A percentile compares a stretch with the other conserved stretches of the same genome.
Conservation (phyloP, 441 rosid species). For the Erodium texanum region DNA sequence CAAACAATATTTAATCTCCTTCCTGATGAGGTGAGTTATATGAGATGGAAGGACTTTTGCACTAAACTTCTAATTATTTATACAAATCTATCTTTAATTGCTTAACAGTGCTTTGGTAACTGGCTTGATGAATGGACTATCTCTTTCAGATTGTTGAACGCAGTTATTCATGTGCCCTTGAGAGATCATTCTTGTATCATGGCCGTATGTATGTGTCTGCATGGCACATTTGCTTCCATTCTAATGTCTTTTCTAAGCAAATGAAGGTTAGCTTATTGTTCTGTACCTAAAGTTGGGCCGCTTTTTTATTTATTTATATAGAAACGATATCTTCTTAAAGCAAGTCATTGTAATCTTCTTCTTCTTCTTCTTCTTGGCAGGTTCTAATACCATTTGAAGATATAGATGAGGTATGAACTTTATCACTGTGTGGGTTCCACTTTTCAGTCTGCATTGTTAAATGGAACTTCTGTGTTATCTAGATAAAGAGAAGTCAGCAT, state of each 20-base stretch:
- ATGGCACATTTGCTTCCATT: slow-evolving; percentile 98
- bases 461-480: slow-evolving; percentile 19
- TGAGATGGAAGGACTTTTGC: slow-evolving; percentile 14
- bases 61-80: not conserved
- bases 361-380: slow-evolving; percentile 27
- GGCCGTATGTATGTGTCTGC: slow-evolving; percentile 97
- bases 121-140: slow-evolving; percentile 2
- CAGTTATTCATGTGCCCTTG: slow-evolving; percentile 93
- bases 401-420: slow-evolving; percentile 69
- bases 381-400: slow-evolving; percentile 88
- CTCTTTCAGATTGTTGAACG: slow-evolving; percentile 69
- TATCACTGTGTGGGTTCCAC: not conserved
- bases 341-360: not conserved
- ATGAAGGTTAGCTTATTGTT: slow-evolving; percentile 60
- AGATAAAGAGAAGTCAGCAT: slow-evolving; percentile 96
- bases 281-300: slow-evolving; percentile 1
- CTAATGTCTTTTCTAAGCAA: slow-evolving; percentile 96
- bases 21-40: slow-evolving; percentile 68
- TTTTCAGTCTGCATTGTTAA: not conserved
- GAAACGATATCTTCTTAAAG: slow-evolving; percentile 8
- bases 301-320: slow-evolving; percentile 5
- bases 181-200: slow-evolving; percentile 95
- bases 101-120: not conserved
- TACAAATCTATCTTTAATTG: slow-evolving; percentile 1
- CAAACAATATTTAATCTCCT: slow-evolving; percentile 86